Evolutionary conservation across 495 filamentous ascomycete genomes (phyloP), one percentile per base, ranked within the genome.

Genomic region (Trichocladium uniseriatum): DNA sequence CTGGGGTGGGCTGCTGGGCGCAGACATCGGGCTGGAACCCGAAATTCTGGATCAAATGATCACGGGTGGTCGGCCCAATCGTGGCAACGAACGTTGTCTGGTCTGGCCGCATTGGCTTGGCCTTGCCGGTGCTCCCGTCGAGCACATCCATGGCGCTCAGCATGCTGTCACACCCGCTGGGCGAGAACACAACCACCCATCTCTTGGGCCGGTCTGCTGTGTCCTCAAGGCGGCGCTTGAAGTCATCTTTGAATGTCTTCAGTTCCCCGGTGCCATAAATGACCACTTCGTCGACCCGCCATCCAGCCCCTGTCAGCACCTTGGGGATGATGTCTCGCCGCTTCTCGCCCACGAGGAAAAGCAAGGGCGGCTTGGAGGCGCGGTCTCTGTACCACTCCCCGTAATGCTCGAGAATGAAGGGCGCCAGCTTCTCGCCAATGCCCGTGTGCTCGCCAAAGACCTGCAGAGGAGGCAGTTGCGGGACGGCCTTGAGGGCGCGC

Each of bases 131-230:
- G 24, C 57, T 57, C 24, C 64, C 58, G 51, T 82, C 75, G 22
- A 84, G 61, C 46, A 80, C 51, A 15, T 70, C 78, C 56, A 95
- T 62, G 28, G 73, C 77, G 45, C 76, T 67, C 5, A 96, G 69
- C 84, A 95, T 86, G 56, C 79, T 81, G 63, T 85, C 81, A 56
- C 87, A 92, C 2, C 87, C 90, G 16, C 83, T 89, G 1, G 92
- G 89, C 35, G 90, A 96, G 57, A 99, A 99, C 7, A 97, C 84
- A 11, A 95, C 86, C 1, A 90, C 81, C 90, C 92, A 97, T 55
- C 83, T 73, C 28, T 47, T 55, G 27, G 57, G 47, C 7, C 57
- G 59, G 32, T 61, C 63, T 15, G 59, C 46, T 11, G 69, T 80
- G 40, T 66, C 53, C n/a, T 52, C 37, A 27, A 78, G 69, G 9